phyloP scores from a whole-genome alignment of 2,329 filamentous ascomycete genomes.

The Coniochaeta hoffmannii region DNA sequence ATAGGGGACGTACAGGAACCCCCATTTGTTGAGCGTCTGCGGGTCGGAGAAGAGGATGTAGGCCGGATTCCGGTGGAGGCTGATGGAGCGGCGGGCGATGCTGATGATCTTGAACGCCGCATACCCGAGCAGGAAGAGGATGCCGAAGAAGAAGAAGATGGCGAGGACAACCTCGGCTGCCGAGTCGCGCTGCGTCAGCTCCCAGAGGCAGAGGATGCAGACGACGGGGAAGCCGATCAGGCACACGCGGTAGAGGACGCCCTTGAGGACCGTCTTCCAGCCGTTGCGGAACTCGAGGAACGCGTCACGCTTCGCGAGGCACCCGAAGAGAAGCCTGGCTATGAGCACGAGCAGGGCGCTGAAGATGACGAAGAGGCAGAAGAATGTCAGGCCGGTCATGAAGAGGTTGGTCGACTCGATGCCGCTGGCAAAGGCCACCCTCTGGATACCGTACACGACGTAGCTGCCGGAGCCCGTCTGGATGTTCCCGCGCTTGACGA shows the following conservation, averaged over 20 bases:
- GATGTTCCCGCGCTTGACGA: constrained; percentile 29
- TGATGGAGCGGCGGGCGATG: constrained; percentile 71
- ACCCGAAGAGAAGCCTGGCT: constrained; percentile 71
- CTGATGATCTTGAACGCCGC: constrained; percentile 76
- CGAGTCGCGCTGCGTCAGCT: constrained; percentile 72
- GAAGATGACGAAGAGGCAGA: constrained; percentile 67
- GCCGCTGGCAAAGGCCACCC: constrained; percentile 70
- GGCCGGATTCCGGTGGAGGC: constrained; percentile 84
- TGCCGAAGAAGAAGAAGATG: constrained; percentile 71
- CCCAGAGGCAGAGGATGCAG: constrained; percentile 77
- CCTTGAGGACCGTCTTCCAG: constrained; percentile 79
- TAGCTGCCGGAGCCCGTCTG: constrained; percentile 37
- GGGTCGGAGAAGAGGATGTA: constrained; percentile 88
- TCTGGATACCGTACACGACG: constrained; percentile 65
- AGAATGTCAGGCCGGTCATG: constrained; percentile 76
- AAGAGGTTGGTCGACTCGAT: constrained; percentile 83
- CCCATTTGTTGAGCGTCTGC: constrained; percentile 82
- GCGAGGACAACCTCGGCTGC: constrained; percentile 71
- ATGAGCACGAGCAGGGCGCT: constrained; percentile 61
- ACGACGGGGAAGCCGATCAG: constrained; percentile 83
- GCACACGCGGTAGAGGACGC: constrained; percentile 75
- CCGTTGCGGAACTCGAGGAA: constrained; percentile 83
- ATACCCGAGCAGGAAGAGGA: constrained; percentile 66
- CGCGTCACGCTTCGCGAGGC: constrained; percentile 64
- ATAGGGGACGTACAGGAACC: constrained; percentile 86